These are phyloP conservation scores for Chaetomiaceae sp. DNA, from an alignment of 2,329 filamentous ascomycete genomes.

Conservation along the genomic window DNA sequence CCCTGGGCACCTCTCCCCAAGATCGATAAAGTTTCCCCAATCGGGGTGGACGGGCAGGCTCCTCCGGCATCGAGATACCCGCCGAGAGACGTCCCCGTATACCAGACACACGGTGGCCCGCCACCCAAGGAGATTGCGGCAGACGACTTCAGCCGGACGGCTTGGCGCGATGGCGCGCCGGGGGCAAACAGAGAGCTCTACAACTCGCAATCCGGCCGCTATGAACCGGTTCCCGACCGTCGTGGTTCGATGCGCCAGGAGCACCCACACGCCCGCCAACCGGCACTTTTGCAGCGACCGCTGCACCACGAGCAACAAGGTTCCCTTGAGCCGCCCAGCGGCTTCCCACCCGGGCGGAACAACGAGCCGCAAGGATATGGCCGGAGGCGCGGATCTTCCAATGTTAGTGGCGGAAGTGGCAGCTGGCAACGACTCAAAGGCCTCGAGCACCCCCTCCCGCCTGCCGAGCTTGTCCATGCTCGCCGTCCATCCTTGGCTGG, in stretches of 20 bases:
- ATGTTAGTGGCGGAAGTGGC: conserved; percentile 81
- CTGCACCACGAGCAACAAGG: conserved; percentile 55
- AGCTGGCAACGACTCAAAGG: conserved; percentile 58
- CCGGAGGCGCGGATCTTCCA: conserved; percentile 81
- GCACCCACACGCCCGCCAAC: conserved; percentile 57
- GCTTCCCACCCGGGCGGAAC: conserved; percentile 75
- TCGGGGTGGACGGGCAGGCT: conserved; percentile 50
- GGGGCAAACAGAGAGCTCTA: conserved; percentile 71
- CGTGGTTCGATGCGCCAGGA: conserved; percentile 66
- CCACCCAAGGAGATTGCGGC: conserved; percentile 80
- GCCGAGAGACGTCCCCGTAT: conserved; percentile 50
- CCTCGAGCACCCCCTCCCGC: conserved; percentile 35
- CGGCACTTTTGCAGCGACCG: conserved; percentile 73
- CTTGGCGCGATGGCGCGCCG: conserved; percentile 67
- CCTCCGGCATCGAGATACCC: conserved; percentile 41
- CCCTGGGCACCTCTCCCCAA: conserved; percentile 87
- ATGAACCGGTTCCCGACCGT: conserved; percentile 81
- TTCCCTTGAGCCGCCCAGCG: conserved; percentile 76
- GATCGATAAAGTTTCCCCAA: conserved; percentile 72
- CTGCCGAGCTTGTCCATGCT: conserved; percentile 40
- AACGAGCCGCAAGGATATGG: conserved; percentile 63
- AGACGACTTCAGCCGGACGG: conserved; percentile 83
- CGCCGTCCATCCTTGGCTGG: conserved; percentile 47
- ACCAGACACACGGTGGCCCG: conserved; percentile 49
- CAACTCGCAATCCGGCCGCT: conserved; percentile 92